These are phyloP conservation scores for Thielaviopsis euricoi DNA, from an alignment of 2,329 filamentous ascomycete species.

Conservation along the genomic window DNA sequence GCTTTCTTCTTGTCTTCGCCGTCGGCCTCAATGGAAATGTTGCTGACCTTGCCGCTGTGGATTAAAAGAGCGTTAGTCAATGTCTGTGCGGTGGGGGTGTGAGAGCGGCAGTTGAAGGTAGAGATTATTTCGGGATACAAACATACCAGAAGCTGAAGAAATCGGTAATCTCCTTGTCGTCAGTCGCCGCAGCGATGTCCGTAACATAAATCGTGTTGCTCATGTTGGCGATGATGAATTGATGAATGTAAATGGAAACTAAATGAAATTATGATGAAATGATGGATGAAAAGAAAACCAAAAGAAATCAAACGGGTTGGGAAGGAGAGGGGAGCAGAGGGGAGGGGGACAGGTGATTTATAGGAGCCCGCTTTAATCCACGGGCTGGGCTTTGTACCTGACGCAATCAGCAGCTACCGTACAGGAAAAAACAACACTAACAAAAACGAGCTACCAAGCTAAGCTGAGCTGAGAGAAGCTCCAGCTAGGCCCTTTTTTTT, in stretches of 20 bases:
- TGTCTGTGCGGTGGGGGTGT: too few relatives aligned
- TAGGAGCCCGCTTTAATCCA: too few relatives aligned
- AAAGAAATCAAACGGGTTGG: neutral
- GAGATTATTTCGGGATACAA: neutral
- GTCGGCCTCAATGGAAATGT: slow-evolving; percentile 55
- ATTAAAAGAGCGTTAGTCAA: too few relatives aligned
- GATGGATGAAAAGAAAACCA: neutral
- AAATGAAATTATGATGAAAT: neutral
- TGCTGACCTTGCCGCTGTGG: slow-evolving; percentile 72
- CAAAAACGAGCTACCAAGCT: neutral
- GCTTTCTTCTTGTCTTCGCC: slow-evolving; percentile 57
- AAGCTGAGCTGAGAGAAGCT: neutral
- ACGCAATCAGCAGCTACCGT: too few relatives aligned
- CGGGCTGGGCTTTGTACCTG: too few relatives aligned
- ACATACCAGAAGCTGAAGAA: slow-evolving; percentile 93
- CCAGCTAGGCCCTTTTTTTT: neutral
- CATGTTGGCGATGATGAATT: slow-evolving; percentile 25
- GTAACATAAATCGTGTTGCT: slow-evolving; percentile 65
- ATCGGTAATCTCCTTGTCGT: slow-evolving; percentile 80
- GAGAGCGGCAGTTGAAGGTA: neutral
- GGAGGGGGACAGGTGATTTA: neutral
- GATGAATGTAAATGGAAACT: neutral
- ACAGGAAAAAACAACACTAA: too few relatives aligned
- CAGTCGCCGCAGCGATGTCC: slow-evolving; percentile 69
- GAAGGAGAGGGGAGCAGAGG: neutral